Conservation (phyloP, 331 rosid species). For the Rhamnella rubrinervis region DNA sequence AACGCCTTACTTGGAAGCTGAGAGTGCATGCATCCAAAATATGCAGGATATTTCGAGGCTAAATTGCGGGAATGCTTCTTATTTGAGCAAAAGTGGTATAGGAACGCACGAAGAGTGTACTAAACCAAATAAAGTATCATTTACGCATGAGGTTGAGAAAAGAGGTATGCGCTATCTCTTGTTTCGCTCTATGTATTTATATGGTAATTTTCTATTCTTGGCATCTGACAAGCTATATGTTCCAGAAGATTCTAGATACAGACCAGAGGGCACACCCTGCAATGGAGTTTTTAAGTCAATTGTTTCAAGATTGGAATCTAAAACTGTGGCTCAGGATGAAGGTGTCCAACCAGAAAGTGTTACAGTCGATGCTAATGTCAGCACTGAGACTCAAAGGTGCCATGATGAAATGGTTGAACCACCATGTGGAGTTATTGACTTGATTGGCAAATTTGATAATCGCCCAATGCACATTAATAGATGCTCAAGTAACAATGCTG, state of each 20-base stretch:
- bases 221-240: conserved; percentile 22
- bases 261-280: conserved; percentile 34
- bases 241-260: conserved; percentile 47
- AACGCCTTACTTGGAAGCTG: conserved; percentile 45
- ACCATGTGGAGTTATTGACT: conserved; percentile 52
- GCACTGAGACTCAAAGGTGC: conserved; percentile 29
- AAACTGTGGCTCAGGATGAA: conserved; percentile 30
- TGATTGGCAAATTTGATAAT: conserved; percentile 58
- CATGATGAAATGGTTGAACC: conserved; percentile 38
- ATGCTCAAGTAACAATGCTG: conserved; percentile 28
- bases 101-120: conserved; percentile 31
- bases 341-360: conserved; percentile 26
- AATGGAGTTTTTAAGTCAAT: conserved; percentile 29
- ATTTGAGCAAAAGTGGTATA: conserved; percentile 28
- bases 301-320: conserved; percentile 32
- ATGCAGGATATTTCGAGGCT: conserved; percentile 44
- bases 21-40: conserved; percentile 43
- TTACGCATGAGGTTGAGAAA: conserved; percentile 28
- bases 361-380: conserved; percentile 28
- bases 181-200: background rate
- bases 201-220: background rate
- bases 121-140: conserved; percentile 30
- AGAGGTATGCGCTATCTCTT: conserved; percentile 33
- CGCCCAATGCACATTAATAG: conserved; percentile 30
- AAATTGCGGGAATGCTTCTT: conserved; percentile 35